Conservation (phyloP, 2,329 filamentous ascomycete genomes). For the Monosporascus sp. region DNA sequence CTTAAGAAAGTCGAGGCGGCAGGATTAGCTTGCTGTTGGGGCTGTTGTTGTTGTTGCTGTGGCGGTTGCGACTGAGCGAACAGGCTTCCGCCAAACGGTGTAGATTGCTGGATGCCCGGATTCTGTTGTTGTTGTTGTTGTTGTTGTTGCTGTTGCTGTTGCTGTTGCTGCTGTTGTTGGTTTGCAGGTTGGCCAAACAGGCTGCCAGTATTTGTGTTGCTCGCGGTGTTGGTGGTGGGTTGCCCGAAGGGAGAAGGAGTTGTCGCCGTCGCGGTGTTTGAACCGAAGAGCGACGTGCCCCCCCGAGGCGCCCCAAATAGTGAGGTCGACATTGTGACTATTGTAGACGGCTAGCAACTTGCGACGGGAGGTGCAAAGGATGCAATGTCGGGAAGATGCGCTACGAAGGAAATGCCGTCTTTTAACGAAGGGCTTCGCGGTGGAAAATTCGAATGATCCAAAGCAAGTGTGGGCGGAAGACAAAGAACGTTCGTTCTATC, state of each 20-base stretch:
- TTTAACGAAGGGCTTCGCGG: neutral
- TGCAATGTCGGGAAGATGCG: neutral
- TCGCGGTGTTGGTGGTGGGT: conserved; percentile 17
- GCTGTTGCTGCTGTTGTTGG: conserved; percentile 35
- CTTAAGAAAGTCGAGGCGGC: conserved; percentile 39
- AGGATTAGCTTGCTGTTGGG: conserved; percentile 31
- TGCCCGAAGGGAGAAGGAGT: conserved; percentile 30
- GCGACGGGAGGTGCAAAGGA: neutral
- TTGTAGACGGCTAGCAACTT: neutral
- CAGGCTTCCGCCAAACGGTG: conserved; percentile 21
- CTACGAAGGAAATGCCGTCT: too few relatives aligned
- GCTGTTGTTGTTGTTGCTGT: conserved; percentile 32
- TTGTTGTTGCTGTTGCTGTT: conserved; percentile 31
- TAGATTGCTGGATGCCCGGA: conserved; percentile 18
- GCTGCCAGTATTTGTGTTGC: conserved; percentile 22
- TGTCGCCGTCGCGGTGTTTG: conserved; percentile 17
- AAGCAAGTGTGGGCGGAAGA: neutral
- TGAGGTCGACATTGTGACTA: conserved; percentile 23
- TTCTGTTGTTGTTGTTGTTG: conserved; percentile 21
- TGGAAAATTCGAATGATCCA: neutral
- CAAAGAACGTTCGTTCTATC: conserved; percentile 5
- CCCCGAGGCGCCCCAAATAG: conserved; percentile 16
- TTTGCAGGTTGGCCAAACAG: conserved; percentile 37
- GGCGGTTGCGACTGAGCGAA: conserved; percentile 30
- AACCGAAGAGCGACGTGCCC: conserved; percentile 13